Percentiles rank a stretch among this genome's conserved stretches.
Evolutionary conservation across 2,329 filamentous ascomycete species (phyloP).

Genomic region (Monilinia fructigena): DNA sequence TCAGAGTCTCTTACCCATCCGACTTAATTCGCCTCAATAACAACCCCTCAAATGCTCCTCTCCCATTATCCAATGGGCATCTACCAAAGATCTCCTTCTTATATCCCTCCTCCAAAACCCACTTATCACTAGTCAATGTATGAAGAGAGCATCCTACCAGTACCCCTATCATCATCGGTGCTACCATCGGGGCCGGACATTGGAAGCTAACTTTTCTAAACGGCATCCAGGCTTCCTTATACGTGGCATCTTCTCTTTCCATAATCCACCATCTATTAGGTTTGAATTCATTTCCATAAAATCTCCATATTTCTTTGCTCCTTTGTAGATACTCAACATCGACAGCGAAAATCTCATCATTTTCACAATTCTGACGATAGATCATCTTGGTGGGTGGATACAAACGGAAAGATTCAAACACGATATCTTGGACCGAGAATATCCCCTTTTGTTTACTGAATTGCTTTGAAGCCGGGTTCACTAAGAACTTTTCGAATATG

Average conservation of each 20-base stretch:
- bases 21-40: background rate
- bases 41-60: background rate
- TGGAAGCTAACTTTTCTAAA: conserved; percentile 17
- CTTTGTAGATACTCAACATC: conserved; percentile 20
- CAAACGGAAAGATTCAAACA: conserved; percentile 18
- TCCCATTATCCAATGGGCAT: conserved; percentile 9
- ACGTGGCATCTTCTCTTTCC: background rate
- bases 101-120: conserved; percentile 4
- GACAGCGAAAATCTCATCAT: background rate
- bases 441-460: background rate
- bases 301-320: conserved; percentile 13
- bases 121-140: background rate
- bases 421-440: conserved; percentile 5
- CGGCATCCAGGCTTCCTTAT: conserved; percentile 20
- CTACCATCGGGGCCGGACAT: conserved; percentile 14
- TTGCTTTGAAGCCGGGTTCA: background rate
- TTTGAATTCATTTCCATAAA: conserved; percentile 6
- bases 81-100: background rate
- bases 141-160: conserved; percentile 16
- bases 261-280: conserved; percentile 10
- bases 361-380: conserved; percentile 10
- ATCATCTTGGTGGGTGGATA: conserved; percentile 21
- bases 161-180: conserved; percentile 23
- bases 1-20: background rate
- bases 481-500: background rate